A percentile compares a stretch with the other conserved stretches of the same genome.
Evolutionary conservation across 345 rosid genomes (phyloP).

Genomic region (Diplotaxis tenuifolia): DNA sequence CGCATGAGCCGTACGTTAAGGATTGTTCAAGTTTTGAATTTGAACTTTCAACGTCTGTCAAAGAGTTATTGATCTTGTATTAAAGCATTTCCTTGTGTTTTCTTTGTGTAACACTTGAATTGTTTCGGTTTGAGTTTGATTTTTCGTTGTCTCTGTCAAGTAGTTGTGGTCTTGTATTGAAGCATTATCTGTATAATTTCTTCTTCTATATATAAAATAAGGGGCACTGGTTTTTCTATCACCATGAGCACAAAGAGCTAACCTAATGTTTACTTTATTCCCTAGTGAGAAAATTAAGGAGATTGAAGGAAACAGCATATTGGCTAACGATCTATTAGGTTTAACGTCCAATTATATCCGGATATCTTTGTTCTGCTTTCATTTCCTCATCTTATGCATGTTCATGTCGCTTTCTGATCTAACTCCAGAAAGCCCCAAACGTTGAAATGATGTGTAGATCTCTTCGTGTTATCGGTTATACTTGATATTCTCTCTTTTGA

Average conservation of each 20-base stretch:
- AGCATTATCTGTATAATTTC: background rate
- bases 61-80: background rate
- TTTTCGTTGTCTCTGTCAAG: no score
- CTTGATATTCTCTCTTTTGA: no score
- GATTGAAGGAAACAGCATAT: background rate
- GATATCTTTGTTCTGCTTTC: no score
- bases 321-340: no score
- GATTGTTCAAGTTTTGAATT: background rate
- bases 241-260: background rate
- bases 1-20: background rate
- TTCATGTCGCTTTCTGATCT: no score
- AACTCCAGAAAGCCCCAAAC: no score
- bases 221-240: background rate
- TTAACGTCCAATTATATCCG: no score
- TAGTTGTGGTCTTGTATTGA: no score
- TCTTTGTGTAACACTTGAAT: no score
- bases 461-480: no score
- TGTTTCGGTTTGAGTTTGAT: background rate
- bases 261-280: background rate
- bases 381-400: no score
- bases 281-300: background rate
- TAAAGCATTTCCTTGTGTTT: background rate
- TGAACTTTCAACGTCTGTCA: background rate
- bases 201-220: background rate
- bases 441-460: no score